Percentiles rank a stretch among this genome's conserved stretches.
These are phyloP conservation scores for Beauveria pseudobassiana DNA, from an alignment of 2,329 filamentous ascomycete genomes.

Conservation along the genomic window DNA sequence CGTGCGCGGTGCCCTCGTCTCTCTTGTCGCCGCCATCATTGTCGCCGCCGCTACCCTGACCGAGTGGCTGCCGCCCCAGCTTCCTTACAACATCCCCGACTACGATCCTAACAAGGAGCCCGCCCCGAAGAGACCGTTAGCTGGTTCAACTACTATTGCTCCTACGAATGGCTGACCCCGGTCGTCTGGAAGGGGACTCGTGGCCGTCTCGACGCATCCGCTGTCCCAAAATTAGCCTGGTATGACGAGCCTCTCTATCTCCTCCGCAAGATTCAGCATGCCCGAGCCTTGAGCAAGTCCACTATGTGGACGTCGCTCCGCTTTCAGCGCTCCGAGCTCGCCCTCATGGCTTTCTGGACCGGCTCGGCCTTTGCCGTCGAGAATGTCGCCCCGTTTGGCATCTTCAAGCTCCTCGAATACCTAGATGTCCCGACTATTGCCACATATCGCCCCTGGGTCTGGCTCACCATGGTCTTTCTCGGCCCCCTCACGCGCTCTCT, in stretches of 20 bases:
- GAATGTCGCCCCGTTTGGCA: conserved; percentile 43
- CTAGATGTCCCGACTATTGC: conserved; percentile 38
- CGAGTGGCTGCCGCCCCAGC: conserved; percentile 40
- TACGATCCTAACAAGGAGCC: conserved; percentile 30
- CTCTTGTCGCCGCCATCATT: conserved; percentile 29
- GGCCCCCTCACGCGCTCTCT: conserved; percentile 42
- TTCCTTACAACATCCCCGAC: conserved; percentile 31
- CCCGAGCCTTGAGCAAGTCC: conserved; percentile 33
- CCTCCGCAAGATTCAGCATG: conserved; percentile 34
- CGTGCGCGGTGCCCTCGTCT: conserved; percentile 27
- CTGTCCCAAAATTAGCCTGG: conserved; percentile 43
- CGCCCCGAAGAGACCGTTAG: conserved; percentile 45
- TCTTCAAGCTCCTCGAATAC: conserved; percentile 46
- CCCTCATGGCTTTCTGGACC: conserved; percentile 38
- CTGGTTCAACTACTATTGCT: conserved; percentile 44
- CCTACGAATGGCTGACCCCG: conserved; percentile 27
- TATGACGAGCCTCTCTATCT: conserved; percentile 47
- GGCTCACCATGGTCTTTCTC: conserved; percentile 46
- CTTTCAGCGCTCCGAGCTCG: conserved; percentile 35
- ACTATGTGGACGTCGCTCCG: conserved; percentile 39
- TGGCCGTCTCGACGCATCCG: conserved; percentile 36
- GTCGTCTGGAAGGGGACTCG: conserved; percentile 34
- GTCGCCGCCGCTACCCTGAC: conserved; percentile 39
- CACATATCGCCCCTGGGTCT: conserved; percentile 41
- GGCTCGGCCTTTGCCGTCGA: conserved; percentile 34